Conservation (phyloP, 202 grass and related monocot genomes). For the Panicum hallii region DNA sequence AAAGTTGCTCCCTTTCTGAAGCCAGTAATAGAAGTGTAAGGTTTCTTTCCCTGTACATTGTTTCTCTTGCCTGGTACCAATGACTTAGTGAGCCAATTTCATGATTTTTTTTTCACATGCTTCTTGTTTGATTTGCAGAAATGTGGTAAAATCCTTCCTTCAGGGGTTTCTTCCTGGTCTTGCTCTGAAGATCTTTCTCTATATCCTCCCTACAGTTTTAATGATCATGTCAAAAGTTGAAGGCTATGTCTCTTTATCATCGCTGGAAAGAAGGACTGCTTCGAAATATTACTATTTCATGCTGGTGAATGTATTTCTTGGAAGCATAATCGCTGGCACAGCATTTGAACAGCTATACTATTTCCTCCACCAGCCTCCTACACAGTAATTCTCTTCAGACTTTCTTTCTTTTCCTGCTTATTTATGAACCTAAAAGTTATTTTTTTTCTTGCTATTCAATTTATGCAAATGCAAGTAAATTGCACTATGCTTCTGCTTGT, state of each 20-base stretch:
- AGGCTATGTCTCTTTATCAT: conserved; percentile 93
- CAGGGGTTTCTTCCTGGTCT: conserved; percentile 96
- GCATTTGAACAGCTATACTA: conserved; percentile 90
- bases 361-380: conserved; percentile 82
- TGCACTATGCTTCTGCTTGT: not conserved
- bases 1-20: conserved; percentile 94
- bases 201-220: conserved; percentile 90
- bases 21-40: conserved; percentile 90
- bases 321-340: conserved; percentile 92
- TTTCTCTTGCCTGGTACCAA: conserved; percentile 11
- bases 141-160: conserved; percentile 82
- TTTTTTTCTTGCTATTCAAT: not conserved
- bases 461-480: not conserved
- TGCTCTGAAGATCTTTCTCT: conserved; percentile 90
- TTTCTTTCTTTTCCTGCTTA: not conserved
- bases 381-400: conserved; percentile 66
- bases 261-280: conserved; percentile 86
- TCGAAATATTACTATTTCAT: conserved; percentile 99
- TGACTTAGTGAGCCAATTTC: not conserved
- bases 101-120: not conserved
- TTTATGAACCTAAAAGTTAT: not conserved
- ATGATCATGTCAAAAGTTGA: conserved; percentile 96
- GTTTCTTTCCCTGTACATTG: conserved; percentile 24
- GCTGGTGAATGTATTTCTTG: conserved; percentile 93
- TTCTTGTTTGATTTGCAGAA: conserved; percentile 59